Evolutionary conservation across 129 eudicot genomes (phyloP), one percentile per base, ranked within the genome.

Genomic region (Ambrosia artemisiifolia): DNA sequence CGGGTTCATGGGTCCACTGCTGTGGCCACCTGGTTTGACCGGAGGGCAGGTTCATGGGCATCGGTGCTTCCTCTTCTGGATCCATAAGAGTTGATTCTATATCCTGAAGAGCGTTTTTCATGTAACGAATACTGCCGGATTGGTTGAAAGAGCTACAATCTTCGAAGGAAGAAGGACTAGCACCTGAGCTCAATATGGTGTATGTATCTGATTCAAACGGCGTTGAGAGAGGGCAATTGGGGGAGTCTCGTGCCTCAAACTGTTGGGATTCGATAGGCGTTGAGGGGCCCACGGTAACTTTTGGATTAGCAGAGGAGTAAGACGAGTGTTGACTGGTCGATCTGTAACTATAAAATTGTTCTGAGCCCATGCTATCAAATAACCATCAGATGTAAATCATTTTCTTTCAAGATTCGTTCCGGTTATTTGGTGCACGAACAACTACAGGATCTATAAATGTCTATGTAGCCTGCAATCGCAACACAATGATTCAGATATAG

Each of bases 51-150:
- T 54, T 55, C 19, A 56, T 60, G 55, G 81, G 61, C 47, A 57
- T 87, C 34, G 77, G 70, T 20, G 72, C 83, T 38, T 92, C 88
- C 56, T 79, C 85, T 65, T 88, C 91, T 20, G 88, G 81, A 4
- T 82, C 87, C 98, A 92, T 86, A 50, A 92, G 79, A 62, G 83
- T 87, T 34, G 82, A 81, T 69, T 92, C 98, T 65, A 92, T 75
- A 67, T 92, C 84, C 67, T 63, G 87, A 70, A 92, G 82, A 48
- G 86, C 73, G 78, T 85, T 73, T 56, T 67, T 75, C 70, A 89
- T 85, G 78, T 72, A 71, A 9, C 55, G 80, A 66, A 64, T 77
- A 60, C 67, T 3, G 67, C 54, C 68, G 30, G 80, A 77, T 48
- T 54, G 85, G 50, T 85, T 83, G 40, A 75, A 75, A 53, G 81